These are phyloP conservation scores for Podospora didyma DNA, from an alignment of 495 filamentous ascomycete species.

Conservation along the genomic window DNA sequence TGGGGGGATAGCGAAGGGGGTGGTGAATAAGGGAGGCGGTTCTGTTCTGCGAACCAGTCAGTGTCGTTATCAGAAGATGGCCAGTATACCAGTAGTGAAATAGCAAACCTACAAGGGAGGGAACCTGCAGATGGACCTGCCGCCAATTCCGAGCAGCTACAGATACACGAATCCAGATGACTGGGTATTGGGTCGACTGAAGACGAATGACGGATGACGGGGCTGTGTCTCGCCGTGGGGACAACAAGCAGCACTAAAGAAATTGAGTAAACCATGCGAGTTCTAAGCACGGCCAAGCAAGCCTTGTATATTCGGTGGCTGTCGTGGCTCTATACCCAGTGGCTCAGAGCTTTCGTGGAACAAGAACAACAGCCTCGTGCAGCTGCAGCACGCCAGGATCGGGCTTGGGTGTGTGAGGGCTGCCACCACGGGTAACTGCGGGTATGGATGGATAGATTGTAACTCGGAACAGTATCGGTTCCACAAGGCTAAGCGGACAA, in stretches of 20 bases:
- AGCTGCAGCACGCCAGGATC: constrained; percentile 19
- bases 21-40: constrained; percentile 4
- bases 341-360: not conserved
- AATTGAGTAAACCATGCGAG: constrained; percentile 2
- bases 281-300: not conserved
- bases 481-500: not conserved
- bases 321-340: not conserved
- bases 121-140: constrained; percentile 7
- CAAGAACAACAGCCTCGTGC: constrained; percentile 10
- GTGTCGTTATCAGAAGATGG: constrained; percentile 9
- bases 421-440: constrained; percentile 4
- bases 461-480: no score
- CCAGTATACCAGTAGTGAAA: not conserved
- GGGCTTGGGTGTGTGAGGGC: not conserved
- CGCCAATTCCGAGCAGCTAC: constrained; percentile 16
- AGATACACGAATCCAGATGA: constrained; percentile 20
- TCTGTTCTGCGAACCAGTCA: constrained; percentile 18
- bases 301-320: not conserved
- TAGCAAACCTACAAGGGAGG: constrained; percentile 11
- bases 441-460: constrained; percentile 11
- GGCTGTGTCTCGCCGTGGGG: constrained; percentile 17
- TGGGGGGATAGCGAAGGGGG: constrained; percentile 17
- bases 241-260: constrained; percentile 3
- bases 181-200: constrained; percentile 22
- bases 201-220: not conserved